Evolutionary conservation across 352 stramenopile genomes (phyloP), one percentile per base, ranked within the genome.

Genomic region (Pythium phragmitis): DNA sequence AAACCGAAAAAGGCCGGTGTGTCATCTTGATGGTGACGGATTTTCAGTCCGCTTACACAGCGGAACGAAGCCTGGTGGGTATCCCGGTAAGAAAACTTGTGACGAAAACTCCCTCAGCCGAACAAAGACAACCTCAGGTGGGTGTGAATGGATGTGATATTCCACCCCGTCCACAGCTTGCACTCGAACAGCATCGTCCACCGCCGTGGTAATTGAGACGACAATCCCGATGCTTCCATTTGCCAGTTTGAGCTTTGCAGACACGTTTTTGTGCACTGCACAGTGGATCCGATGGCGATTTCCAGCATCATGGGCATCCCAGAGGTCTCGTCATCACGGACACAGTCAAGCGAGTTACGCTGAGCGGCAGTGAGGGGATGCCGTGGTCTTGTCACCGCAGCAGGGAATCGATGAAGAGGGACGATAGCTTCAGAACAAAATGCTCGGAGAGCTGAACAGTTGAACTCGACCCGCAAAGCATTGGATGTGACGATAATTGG

Each of bases 401-500:
- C 60, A 5, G 60, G 60, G 13, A 60, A 66, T 14, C 39, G 34
- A 47, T 65, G 58, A 8, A 42, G 52, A 28, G 19, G 6, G 7
- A 12, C 13, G 11, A n/a, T 33, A 4, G 16, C 17, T 23, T 14
- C 13, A 1, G 19, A 48, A 34, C 48, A 58, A 12, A 34, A 51
- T n/a, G 33, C 19, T 21, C 52, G 39, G 3, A 60, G 6, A 11
- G 33, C 11, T 16, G 16, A 5, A 0, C 0, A 2, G 17, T 67
- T 67, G 42, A 60, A 67, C 42, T 67, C 50, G 33, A 60, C 41
- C 0, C 50, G 41, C 1, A 67, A 51, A 13, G 39, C 19, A 17
- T 67, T 67, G 1, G 60, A 67, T 7, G 51, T 60, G 0, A 67
- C 60, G 0, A 67, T n/a, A 1, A 67, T 55, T n/a, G 60, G 60